These are phyloP conservation scores for Eucalyptus regnans DNA, from an alignment of 345 rosid species.

Conservation along the genomic window DNA sequence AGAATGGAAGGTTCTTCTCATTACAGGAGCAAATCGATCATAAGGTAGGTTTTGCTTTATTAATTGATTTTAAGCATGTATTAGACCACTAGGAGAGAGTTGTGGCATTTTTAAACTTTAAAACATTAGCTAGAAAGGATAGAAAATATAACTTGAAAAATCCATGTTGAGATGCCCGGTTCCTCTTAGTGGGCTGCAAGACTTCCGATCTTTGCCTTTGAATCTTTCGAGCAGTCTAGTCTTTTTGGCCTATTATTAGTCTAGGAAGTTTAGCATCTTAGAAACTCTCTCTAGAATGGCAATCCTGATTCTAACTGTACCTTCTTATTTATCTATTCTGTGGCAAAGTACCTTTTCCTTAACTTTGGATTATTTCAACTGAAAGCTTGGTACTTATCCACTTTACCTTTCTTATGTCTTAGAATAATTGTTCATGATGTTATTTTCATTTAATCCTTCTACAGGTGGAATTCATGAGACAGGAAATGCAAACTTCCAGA, in stretches of 20 bases:
- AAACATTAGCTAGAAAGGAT: not conserved
- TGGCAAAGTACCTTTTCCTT: not conserved
- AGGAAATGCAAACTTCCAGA: constrained; percentile 36
- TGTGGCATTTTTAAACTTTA: not conserved
- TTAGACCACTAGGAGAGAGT: not conserved
- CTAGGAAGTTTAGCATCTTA: not conserved
- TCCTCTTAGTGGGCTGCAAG: not conserved
- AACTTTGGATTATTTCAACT: not conserved
- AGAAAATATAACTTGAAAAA: not conserved
- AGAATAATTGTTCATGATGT: not conserved
- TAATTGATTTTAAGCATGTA: not conserved
- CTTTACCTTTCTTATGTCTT: not conserved
- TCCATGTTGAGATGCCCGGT: not conserved
- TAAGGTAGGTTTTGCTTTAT: constrained; percentile 33
- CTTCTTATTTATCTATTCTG: not conserved
- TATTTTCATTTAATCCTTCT: not conserved
- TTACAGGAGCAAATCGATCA: constrained; percentile 77
- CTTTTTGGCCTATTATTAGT: not conserved
- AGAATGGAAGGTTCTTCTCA: constrained; percentile 51
- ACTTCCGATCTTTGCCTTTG: not conserved
- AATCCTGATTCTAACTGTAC: not conserved
- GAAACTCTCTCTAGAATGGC: not conserved
- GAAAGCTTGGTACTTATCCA: not conserved
- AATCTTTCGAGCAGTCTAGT: not conserved
- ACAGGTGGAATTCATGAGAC: constrained; percentile 61